These are phyloP conservation scores for Globisporangium polare DNA, from an alignment of 352 stramenopile genomes.

Conservation along the genomic window DNA sequence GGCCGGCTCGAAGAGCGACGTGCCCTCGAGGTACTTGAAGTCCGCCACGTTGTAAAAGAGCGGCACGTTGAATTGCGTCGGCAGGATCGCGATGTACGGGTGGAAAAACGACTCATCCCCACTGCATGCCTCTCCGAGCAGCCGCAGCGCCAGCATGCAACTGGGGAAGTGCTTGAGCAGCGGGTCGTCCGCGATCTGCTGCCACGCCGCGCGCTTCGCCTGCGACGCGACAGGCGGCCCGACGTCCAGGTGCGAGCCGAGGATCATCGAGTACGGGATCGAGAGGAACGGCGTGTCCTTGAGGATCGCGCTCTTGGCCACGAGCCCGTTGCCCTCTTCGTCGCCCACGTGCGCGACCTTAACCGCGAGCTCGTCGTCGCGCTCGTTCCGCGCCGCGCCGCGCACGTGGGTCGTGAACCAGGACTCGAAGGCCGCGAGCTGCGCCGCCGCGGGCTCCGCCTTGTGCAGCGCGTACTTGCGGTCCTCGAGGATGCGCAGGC, in stretches of 20 bases:
- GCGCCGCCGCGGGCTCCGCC: constrained; percentile 9
- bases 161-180: constrained; percentile 38
- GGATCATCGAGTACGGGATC: constrained; percentile 29
- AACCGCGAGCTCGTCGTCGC: constrained; percentile 11
- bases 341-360: constrained; percentile 21
- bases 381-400: not conserved
- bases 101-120: constrained; percentile 29
- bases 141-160: constrained; percentile 33
- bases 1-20: constrained; percentile 31
- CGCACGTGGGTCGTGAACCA: constrained; percentile 23
- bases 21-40: constrained; percentile 37
- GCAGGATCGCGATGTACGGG: constrained; percentile 44
- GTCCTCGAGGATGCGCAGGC: constrained; percentile 18
- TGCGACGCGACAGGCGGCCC: constrained; percentile 8
- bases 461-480: constrained; percentile 22
- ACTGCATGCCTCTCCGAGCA: constrained; percentile 31
- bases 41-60: constrained; percentile 43
- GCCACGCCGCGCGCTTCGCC: constrained; percentile 17
- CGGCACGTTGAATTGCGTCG: constrained; percentile 38
- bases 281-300: constrained; percentile 29
- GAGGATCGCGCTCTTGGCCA: constrained; percentile 20
- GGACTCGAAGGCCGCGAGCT: constrained; percentile 22
- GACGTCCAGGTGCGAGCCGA: constrained; percentile 23
- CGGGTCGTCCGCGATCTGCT: constrained; percentile 26
- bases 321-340: constrained; percentile 25